Base-by-base conservation (phyloP, 352 stramenopile genomes). In the Globisporangium orthogonon region DNA sequence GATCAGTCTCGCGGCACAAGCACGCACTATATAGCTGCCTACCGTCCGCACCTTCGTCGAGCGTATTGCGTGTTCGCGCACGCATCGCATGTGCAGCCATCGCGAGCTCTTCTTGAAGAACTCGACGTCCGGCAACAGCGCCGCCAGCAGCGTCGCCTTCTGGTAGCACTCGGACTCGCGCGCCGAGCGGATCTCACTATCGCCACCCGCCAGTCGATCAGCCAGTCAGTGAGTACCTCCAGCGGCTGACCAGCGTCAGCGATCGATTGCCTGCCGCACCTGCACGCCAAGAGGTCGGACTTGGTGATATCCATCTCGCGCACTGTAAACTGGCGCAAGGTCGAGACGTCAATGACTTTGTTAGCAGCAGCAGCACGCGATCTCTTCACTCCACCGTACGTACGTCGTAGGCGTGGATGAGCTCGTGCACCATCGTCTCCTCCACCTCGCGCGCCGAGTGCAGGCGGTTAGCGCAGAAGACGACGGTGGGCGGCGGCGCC, bases 291-390 rank as follows among this genome's bases (percentile, higher is more conserved):
- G 15, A 91, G 53, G 37, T 87, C 76, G 6, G 81, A 69, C 63
- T 90, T 84, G 54, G 83, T 90, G 57, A 93, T 90, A 60, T 93
- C 83, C 83, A 93, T 93, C 58, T 87, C 78, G 29, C 83, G 79
- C 55, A 93, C 83, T 0, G 78, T 86, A 54, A 90, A 93, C 83
- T 93, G 50, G 23, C 23, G 23, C 23, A 23, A 23, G 23, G 23
- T 23, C 23, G 23, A 23, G 23, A 23, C 23, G 23, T 23, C 23
- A 1, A 23, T 23, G 23, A 1, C 23, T 23, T 23, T 23, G 23
- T 23, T 23, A 23, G 23, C 23, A 23, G 23, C 23, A 23, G 23
- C 23, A 23, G 23, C 23, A 23, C 23, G 23, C 23, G 23, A 23
- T 23, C 23, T 23, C 23, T 23, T 23, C 23, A 23, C 23, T 23